Base-by-base conservation (phyloP, 2,329 filamentous ascomycete genomes). In the Aspergillus latus region DNA sequence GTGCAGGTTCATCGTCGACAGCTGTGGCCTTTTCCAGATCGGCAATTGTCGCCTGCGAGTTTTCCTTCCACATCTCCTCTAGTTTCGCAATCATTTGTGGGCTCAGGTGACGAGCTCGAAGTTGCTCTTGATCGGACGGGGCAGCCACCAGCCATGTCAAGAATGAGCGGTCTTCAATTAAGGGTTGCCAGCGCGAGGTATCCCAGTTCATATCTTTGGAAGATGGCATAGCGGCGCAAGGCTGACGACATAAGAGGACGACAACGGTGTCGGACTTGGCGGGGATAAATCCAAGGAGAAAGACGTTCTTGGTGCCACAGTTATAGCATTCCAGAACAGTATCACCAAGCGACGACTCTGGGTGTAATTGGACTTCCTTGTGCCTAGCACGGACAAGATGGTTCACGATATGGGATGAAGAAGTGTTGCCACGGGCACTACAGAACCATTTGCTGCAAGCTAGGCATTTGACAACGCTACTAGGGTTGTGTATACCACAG, bases 171-270 rank as follows among this genome's bases (percentile, higher is more conserved):
- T 99, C 94, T 74, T 97, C 92, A 62, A 99, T 97, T 57, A 99
- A 81, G 10, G 94, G 94, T 72, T 97, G 92, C 94, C 94, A 99
- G 70, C 92, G 87, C 28, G 93, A 96, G 5, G 92, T 95, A 73
- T 99, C 94, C 94, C 94, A 99, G 73, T 94, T 99, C 92, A 99
- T 97, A 69, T 99, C 94, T 76, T 99, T 99, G 63, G 91, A 93
- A 34, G 94, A 97, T 1, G 92, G 89, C 77, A 90, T 93, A 29
- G 94, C 88, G 34, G 93, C 94, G 74, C 94, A 99, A 46, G 94
- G 94, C 75, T 97, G 94, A 59, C 94, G 92, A 74, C 94, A 99
- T 37, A 99, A 84, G 44, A 99, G 85, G 28, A 99, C 94, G 7
- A 99, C 95, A 29, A 99, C 94, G 0, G 94, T 97, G 69, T 99